Evolutionary conservation across 2,329 filamentous ascomycete species (phyloP).

Genomic region (Beauveria varroae): DNA sequence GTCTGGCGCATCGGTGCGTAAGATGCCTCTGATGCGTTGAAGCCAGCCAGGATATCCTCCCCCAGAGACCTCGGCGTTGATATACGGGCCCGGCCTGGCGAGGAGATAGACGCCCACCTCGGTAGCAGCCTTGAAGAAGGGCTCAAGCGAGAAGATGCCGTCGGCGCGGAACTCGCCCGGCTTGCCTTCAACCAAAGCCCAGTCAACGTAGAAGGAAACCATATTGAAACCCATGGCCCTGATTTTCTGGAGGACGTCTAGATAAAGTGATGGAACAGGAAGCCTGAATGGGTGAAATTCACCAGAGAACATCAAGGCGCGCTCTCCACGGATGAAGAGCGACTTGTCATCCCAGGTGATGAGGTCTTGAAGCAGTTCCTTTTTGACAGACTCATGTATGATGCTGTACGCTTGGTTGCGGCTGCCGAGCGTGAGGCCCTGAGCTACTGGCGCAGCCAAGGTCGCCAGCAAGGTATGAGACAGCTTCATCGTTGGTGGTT

Average conservation of each 20-base stretch:
- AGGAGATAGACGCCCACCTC: constrained; percentile 71
- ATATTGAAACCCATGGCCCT: constrained; percentile 73
- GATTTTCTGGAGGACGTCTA: constrained; percentile 76
- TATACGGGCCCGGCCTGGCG: constrained; percentile 64
- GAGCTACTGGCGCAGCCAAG: constrained; percentile 8
- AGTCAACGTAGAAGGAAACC: constrained; percentile 73
- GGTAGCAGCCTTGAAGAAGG: constrained; percentile 68
- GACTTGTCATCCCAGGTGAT: constrained; percentile 69
- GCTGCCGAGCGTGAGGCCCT: constrained; percentile 14
- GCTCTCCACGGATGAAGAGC: constrained; percentile 61
- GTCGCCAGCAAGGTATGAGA: constrained; percentile 12
- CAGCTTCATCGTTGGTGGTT: constrained; percentile 18
- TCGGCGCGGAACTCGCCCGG: constrained; percentile 61
- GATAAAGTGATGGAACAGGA: constrained; percentile 41
- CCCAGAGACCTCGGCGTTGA: constrained; percentile 69
- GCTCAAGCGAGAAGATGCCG: constrained; percentile 64
- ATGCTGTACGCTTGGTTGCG: constrained; percentile 17
- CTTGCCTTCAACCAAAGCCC: constrained; percentile 70
- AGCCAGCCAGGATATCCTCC: constrained; percentile 80
- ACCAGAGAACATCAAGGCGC: constrained; percentile 63
- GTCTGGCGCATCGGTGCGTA: constrained; percentile 54
- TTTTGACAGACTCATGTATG: constrained; percentile 17
- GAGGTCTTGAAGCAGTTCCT: constrained; percentile 25
- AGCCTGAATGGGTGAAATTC: constrained; percentile 63
- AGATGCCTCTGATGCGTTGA: constrained; percentile 54